Evolutionary conservation across 441 rosid genomes (phyloP).

Genomic region (Populus hybrid): DNA sequence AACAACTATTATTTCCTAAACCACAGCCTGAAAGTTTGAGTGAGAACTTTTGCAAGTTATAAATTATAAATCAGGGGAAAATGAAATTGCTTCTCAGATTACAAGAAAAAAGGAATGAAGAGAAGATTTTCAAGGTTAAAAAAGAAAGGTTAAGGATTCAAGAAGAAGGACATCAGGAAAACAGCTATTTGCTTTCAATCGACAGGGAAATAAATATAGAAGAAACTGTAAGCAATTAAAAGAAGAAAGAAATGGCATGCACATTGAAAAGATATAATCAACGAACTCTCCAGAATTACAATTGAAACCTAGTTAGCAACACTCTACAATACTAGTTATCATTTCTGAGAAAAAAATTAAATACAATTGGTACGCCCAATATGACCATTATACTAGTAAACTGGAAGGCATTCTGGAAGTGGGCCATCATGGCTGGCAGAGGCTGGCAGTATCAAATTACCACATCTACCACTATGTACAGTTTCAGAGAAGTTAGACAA

Average conservation of each 20-base stretch:
- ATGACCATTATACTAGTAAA: not conserved
- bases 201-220: not conserved
- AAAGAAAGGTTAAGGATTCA: not conserved
- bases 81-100: not conserved
- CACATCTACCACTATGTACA: not conserved
- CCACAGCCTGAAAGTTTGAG: not conserved
- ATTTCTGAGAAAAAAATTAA: not conserved
- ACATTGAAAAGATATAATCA: not conserved
- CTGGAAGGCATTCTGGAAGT: not conserved
- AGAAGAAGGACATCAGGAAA: not conserved
- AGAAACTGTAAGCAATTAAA: not conserved
- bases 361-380: not conserved
- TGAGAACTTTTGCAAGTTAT: not conserved
- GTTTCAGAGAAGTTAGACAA: constrained; percentile 4
- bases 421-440: not conserved
- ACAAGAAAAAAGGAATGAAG: not conserved
- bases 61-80: not conserved
- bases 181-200: not conserved
- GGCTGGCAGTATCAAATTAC: not conserved
- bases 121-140: not conserved
- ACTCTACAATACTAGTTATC: not conserved
- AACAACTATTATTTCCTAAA: not conserved
- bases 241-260: not conserved
- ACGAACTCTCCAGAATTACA: not conserved
- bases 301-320: not conserved